Evolutionary conservation across 2,329 filamentous ascomycete species (phyloP), one percentile per base, ranked within the genome.

Genomic region (Paecilomyces fulvus): DNA sequence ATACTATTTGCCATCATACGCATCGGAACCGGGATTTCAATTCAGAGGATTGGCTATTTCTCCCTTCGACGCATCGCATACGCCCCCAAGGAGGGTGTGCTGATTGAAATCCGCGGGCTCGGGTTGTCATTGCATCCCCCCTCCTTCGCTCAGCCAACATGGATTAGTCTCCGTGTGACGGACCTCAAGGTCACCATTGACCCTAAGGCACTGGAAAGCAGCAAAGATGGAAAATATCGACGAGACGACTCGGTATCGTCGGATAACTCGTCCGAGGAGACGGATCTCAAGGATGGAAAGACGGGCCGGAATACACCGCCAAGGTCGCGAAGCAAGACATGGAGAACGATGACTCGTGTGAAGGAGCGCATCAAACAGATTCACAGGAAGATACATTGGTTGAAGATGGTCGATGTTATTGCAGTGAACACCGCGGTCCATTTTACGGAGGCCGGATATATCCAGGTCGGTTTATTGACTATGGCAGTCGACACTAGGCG

Each of bases 81-180:
- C 72, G 90, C 89, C 12, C 90, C 90, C 28, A 86, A 83, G 73
- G 90, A 96, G 82, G 94, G 94, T 64, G 78, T 96, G 67, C 88
- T 88, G 66, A 84, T 99, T 72, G 90, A 96, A 72, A 86, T 99
- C 56, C 86, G 94, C 53, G 90, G 92, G 53, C 80, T 99, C 54
- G 91, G 94, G 49, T 80, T 99, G 65, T 88, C 89, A 56, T 75
- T 97, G 60, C 94, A 99, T 74, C 86, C 92, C 3, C 94, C 94
- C 11, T 97, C 94, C 5, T 97, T 99, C 74, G 90, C 92, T 51
- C 91, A 97, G 71, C 94, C 94, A 49, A 97, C 95, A 60, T 97
- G 92, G 91, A 78, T 96, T 65, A 97, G 92, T 70, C 80, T 99
- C 53, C 89, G 94, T 8, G 75, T 99, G 58, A 89, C 85, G 65